Evolutionary conservation across 2,329 filamentous ascomycete species (phyloP), one percentile per base, ranked within the genome.

Genomic region (Trichocomaceae sp.): DNA sequence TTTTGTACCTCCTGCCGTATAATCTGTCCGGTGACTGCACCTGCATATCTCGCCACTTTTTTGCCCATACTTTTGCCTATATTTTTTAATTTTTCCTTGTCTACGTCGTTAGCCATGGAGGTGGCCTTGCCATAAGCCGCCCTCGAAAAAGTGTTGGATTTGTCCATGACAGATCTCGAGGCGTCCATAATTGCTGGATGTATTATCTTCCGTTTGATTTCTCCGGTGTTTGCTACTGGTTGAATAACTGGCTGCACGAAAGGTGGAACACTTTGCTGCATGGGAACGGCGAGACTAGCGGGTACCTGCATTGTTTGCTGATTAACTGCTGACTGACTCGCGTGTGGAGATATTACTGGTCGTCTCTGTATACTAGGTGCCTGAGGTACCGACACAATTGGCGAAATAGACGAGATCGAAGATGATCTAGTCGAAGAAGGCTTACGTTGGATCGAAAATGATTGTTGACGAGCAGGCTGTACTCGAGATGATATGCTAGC

Each of bases 51-150:
- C 8, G 44, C 54, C 17, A 56, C 19, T 22, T 44, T 52, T 15
- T 47, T 51, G 4, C 45, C 54, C 17, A 56, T 23, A 12, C 41
- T 52, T 15, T 52, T 56, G 20, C 54, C 54, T 9, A 56, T 35
- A 17, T 52, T 52, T 9, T 56, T 56, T 33, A 56, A 23, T 8
- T 45, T 41, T 12, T 56, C 54, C 12, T 47, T 56, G 44, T 56
- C 54, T 13, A 56, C 48, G 2, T 52, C 50, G 6, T 47, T 51
- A 23, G 48, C 50, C 50, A 56, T 52, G 20, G 46, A 37, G 17
- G 54, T 52, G 6, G 54, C 54, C 33, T 35, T 56, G 6, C 52
- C 50, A 13, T 56, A 56, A 12, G 50, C 45, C 13, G 50, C 54
- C n/a, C 41, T 48, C 22, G 49, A 52, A 19, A 39, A 49, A 29